phyloP scores from a whole-genome alignment of 257 asterid species.

The Solanum paucissectum region DNA sequence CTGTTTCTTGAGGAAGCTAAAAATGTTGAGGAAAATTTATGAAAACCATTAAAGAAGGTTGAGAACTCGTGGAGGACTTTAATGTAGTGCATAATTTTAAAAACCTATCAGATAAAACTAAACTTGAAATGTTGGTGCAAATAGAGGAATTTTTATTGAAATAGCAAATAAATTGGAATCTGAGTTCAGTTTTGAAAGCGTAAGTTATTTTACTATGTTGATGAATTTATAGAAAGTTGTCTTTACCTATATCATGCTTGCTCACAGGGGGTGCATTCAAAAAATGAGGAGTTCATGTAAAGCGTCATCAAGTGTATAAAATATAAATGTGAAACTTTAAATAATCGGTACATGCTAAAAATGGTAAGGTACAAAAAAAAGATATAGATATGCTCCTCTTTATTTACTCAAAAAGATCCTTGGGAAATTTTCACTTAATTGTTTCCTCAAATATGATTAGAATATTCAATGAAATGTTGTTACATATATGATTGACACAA shows the following conservation, averaged over 20 bases:
- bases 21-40: background rate
- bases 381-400: no score
- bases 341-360: no score
- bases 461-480: no score
- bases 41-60: background rate
- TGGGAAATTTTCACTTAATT: no score
- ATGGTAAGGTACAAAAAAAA: no score
- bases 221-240: background rate
- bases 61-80: background rate
- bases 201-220: background rate
- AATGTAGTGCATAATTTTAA: background rate
- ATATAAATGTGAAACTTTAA: no score
- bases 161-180: background rate
- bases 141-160: no score
- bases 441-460: no score
- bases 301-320: no score
- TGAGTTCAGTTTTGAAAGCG: background rate
- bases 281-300: background rate
- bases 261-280: background rate
- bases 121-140: background rate
- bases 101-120: background rate
- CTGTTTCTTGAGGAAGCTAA: background rate
- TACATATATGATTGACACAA: no score
- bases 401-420: no score
- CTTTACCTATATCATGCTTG: background rate